Percentiles rank a stretch among this genome's conserved stretches.
These are phyloP conservation scores for Hypoxylon sp. DNA, from an alignment of 2,329 filamentous ascomycete species.

Conservation along the genomic window DNA sequence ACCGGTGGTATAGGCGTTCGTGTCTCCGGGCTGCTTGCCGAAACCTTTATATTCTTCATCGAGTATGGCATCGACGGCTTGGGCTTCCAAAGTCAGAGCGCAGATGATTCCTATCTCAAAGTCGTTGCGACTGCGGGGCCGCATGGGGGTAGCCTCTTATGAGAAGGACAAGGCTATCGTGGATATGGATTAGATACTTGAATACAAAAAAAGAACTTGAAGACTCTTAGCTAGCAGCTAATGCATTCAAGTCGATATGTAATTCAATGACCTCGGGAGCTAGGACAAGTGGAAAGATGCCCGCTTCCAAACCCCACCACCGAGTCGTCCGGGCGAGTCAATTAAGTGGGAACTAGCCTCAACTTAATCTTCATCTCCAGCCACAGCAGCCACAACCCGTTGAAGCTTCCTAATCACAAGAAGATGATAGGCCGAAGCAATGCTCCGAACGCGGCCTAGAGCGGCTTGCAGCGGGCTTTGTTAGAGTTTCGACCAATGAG, in stretches of 20 bases:
- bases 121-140: background rate
- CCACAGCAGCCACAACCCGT: slow-evolving; percentile 15
- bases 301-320: background rate
- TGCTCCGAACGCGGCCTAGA: slow-evolving; percentile 34
- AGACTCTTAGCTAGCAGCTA: background rate
- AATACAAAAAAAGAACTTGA: too few species aligned
- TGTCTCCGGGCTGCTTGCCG: background rate
- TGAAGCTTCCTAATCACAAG: slow-evolving; percentile 35
- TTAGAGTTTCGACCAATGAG: slow-evolving; percentile 34
- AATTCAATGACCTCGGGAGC: background rate
- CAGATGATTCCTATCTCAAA: slow-evolving; percentile 9
- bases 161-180: background rate
- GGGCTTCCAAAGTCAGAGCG: slow-evolving; percentile 6
- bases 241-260: background rate
- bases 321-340: background rate
- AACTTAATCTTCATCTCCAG: background rate
- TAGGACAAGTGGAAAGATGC: slow-evolving; percentile 7
- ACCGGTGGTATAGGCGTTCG: slow-evolving; percentile 4
- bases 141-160: background rate
- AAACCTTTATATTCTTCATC: slow-evolving; percentile 10
- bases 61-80: slow-evolving; percentile 7
- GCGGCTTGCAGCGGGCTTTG: slow-evolving; percentile 36
- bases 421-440: slow-evolving; percentile 35
- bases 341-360: background rate
- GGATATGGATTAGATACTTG: too few species aligned